Base-by-base conservation (phyloP, 139 green algal species). In the Choricystis sp. region DNA sequence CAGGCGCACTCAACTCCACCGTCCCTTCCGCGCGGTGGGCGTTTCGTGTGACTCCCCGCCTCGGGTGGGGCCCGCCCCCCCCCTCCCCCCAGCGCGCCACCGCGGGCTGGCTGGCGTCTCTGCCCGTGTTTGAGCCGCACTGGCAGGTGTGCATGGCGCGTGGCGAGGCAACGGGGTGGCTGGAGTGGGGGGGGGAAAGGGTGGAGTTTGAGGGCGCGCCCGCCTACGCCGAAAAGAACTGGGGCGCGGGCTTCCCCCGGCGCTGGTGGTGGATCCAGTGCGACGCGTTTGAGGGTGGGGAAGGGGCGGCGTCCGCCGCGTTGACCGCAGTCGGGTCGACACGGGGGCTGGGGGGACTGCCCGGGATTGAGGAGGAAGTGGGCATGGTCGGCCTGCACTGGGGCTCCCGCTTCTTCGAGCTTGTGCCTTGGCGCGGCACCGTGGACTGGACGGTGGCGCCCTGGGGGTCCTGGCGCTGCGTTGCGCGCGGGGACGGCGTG, bases 91-190 rank as follows among this genome's bases (percentile, higher is more conserved):
- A 92, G 75, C 64, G 72, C 27, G 69, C 91, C 2, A 97, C 91
- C 23, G 91, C 91, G 0, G 90, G 91, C 23, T 96, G 91, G 89
- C 70, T 98, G 63, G 87, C 88, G 3, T 75, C 85, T 28, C 71
- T 98, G 26, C 82, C 81, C 21, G 81, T 97, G 22, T 97, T 98
- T 77, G 92, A 98, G 71, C 92, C 92, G 26, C 91, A 97, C 75
- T 98, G 90, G 89, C 83, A 94, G 83, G 81, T 97, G 24, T 62
- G 92, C 26, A 94, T 97, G 87, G 77, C 88, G 1, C 79, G 88
- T 49, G 91, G 90, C 1, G 60, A 81, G 59, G 86, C 89, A 22
- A 82, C 62, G 19, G 92, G 92, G 2, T 95, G 80, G 77, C 67
- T 98, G n/a, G 72, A 94, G 69, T 96, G 88, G 86, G 88, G 86